Evolutionary conservation across 805 yeast genomes (phyloP).

Genomic region (Wickerhamiella galacta): DNA sequence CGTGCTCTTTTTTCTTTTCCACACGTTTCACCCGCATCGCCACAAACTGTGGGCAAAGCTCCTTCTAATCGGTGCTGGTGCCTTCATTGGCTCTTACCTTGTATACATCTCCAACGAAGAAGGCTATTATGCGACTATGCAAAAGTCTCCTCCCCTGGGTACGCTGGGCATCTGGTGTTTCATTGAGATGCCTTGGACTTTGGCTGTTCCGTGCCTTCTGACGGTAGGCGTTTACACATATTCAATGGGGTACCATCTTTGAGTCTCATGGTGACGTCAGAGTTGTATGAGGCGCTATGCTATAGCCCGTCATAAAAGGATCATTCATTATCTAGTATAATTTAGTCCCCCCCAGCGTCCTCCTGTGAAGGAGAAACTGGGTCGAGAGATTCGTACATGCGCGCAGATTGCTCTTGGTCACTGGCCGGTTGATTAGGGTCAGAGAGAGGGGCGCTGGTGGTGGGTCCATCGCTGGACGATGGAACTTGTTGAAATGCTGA

Average conservation of each 20-base stretch:
- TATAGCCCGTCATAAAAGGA: too few relatives aligned
- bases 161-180: conserved; percentile 27
- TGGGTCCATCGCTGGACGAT: too few relatives aligned
- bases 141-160: conserved; percentile 26
- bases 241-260: conserved; percentile 8
- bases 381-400: too few relatives aligned
- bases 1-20: conserved; percentile 17
- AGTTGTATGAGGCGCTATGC: too few relatives aligned
- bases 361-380: too few relatives aligned
- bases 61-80: background rate
- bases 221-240: conserved; percentile 16
- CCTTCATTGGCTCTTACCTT: conserved; percentile 13
- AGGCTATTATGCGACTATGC: conserved; percentile 26
- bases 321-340: too few relatives aligned
- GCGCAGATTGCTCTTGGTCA: too few relatives aligned
- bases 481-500: too few relatives aligned
- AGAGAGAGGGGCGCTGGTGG: too few relatives aligned
- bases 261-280: background rate
- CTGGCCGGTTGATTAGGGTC: too few relatives aligned
- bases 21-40: conserved; percentile 16
- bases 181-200: conserved; percentile 25
- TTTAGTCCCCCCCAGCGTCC: too few relatives aligned
- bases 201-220: conserved; percentile 16
- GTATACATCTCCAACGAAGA: conserved; percentile 20
- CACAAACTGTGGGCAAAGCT: conserved; percentile 1